Evolutionary conservation across 768 basidiomycete genomes (phyloP).

Genomic region (Xerocomus spinulosus): DNA sequence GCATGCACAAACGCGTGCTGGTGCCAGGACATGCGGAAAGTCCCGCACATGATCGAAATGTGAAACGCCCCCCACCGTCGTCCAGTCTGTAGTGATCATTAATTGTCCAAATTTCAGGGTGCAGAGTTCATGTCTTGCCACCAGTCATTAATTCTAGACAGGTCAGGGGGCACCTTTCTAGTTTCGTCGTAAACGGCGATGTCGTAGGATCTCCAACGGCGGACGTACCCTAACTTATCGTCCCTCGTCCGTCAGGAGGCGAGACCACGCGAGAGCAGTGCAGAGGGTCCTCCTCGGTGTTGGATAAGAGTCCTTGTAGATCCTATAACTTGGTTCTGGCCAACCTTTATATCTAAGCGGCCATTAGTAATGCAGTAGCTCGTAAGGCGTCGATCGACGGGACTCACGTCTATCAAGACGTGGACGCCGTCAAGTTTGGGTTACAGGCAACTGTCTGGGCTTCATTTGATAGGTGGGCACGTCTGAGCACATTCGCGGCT

Average conservation of each 20-base stretch:
- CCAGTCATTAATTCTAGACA: conserved; percentile 35
- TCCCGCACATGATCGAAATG: conserved; percentile 37
- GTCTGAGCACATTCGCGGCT: conserved; percentile 32
- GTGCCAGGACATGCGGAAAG: conserved; percentile 27
- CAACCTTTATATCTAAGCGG: conserved; percentile 38
- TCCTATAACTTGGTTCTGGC: conserved; percentile 36
- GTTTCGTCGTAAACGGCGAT: conserved; percentile 12
- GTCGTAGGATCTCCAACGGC: conserved; percentile 31
- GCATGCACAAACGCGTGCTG: conserved; percentile 25
- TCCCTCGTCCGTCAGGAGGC: conserved; percentile 21
- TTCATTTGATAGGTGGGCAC: conserved; percentile 34
- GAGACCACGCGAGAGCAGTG: conserved; percentile 31
- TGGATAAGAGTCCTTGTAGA: conserved; percentile 36
- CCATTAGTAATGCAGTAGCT: conserved; percentile 9
- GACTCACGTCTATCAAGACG: conserved; percentile 37
- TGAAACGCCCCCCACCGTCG: conserved; percentile 21
- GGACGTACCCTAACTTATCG: conserved; percentile 32
- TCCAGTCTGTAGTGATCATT: conserved; percentile 23
- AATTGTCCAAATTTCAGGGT: conserved; percentile 15
- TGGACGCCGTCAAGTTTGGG: conserved; percentile 26
- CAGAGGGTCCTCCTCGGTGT: conserved; percentile 41
- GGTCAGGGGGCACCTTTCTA: conserved; percentile 35
- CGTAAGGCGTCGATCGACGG: conserved; percentile 4
- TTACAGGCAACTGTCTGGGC: conserved; percentile 32
- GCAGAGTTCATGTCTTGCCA: conserved; percentile 31